Conservation (phyloP, 1,139 yeast genomes). For the Geotrichum candidum region DNA sequence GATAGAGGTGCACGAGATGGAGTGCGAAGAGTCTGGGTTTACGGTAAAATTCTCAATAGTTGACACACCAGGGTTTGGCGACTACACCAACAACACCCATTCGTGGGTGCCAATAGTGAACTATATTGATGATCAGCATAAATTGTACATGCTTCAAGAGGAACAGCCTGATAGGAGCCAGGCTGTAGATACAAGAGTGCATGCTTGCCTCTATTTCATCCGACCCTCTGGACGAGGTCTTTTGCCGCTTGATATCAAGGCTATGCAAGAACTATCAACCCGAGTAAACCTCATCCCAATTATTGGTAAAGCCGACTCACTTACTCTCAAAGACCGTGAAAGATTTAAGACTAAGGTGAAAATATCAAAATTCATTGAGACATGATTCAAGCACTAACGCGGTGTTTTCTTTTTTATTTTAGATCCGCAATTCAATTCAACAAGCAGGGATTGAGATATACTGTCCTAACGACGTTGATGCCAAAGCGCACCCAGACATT, state of each 20-base stretch:
- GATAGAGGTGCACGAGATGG: slow-evolving; percentile 39
- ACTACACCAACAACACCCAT: slow-evolving; percentile 52
- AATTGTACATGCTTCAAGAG: slow-evolving; percentile 54
- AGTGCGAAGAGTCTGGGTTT: slow-evolving; percentile 48
- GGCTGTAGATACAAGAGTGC: slow-evolving; percentile 56
- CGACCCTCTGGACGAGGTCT: slow-evolving; percentile 50
- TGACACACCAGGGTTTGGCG: slow-evolving; percentile 80
- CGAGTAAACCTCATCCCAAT: slow-evolving; percentile 73
- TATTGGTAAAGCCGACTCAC: slow-evolving; percentile 67
- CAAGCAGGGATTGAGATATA: slow-evolving; percentile 52
- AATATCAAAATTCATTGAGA: background rate
- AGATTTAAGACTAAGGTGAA: slow-evolving; percentile 38
- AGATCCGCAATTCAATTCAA: slow-evolving; percentile 42
- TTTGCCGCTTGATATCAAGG: slow-evolving; percentile 53
- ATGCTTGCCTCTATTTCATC: slow-evolving; percentile 70
- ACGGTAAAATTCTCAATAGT: slow-evolving; percentile 49
- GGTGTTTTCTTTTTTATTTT: background rate
- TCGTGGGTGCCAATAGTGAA: slow-evolving; percentile 56
- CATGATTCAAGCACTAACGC: background rate
- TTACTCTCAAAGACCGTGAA: slow-evolving; percentile 39
- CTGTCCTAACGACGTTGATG: slow-evolving; percentile 44
- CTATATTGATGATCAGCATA: slow-evolving; percentile 57
- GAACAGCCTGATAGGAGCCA: slow-evolving; percentile 60
- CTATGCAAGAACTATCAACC: slow-evolving; percentile 60
- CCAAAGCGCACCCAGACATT: slow-evolving; percentile 10